Evolutionary conservation across 805 yeast genomes (phyloP).

Genomic region (Tanozyma kutaoensis): DNA sequence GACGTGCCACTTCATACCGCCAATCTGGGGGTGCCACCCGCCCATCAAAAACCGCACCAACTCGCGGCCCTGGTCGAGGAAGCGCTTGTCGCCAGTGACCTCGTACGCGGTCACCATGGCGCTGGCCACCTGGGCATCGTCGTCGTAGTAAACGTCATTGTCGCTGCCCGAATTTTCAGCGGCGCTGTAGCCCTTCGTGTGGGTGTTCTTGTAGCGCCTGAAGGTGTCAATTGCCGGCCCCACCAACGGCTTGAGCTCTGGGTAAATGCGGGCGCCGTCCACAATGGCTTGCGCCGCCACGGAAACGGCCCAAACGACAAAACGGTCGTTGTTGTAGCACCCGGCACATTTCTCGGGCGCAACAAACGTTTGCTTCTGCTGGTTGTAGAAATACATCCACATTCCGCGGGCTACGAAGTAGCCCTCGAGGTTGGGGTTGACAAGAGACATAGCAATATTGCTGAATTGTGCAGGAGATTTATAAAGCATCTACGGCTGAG

Average conservation of each 20-base stretch:
- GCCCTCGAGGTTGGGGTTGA: constrained; percentile 18
- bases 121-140: constrained; percentile 62
- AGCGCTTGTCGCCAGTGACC: constrained; percentile 42
- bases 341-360: constrained; percentile 25
- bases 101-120: constrained; percentile 56
- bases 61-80: constrained; percentile 42
- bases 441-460: no score
- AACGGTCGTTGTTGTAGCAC: constrained; percentile 34
- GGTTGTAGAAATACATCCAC: constrained; percentile 31
- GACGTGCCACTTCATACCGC: constrained; percentile 62
- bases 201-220: constrained; percentile 36
- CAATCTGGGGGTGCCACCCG: constrained; percentile 42
- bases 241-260: constrained; percentile 39
- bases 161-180: constrained; percentile 47
- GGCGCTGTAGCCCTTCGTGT: constrained; percentile 48
- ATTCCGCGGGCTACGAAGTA: constrained; percentile 20
- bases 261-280: constrained; percentile 44
- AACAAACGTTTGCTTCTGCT: constrained; percentile 19
- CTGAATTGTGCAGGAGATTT: no score
- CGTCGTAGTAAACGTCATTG: constrained; percentile 57
- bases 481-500: no score
- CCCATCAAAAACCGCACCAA: constrained; percentile 50
- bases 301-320: constrained; percentile 58
- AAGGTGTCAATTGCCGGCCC: constrained; percentile 38
- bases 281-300: constrained; percentile 55